phyloP scores from a whole-genome alignment of 495 filamentous ascomycete genomes.

The Immersiella caudata region DNA sequence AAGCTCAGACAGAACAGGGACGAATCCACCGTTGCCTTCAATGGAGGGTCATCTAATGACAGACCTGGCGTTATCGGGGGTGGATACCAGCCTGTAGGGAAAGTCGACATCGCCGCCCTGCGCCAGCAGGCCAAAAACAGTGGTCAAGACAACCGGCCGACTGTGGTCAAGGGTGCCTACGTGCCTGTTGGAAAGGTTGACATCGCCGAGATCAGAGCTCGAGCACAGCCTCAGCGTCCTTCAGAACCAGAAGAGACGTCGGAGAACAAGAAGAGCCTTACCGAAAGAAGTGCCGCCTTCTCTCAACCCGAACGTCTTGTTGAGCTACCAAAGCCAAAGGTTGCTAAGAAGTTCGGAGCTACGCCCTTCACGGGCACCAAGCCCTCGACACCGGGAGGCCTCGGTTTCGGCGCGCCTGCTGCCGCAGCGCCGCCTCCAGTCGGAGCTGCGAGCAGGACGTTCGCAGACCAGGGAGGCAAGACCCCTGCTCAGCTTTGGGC shows the following conservation, averaged over 20 bases:
- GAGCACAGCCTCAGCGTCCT: conserved; percentile 63
- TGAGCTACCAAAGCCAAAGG: conserved; percentile 88
- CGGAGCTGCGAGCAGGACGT: conserved; percentile 83
- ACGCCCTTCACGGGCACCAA: conserved; percentile 85
- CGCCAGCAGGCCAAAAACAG: conserved; percentile 73
- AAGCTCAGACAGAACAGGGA: conserved; percentile 71
- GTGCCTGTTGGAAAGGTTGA: conserved; percentile 94
- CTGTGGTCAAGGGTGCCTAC: conserved; percentile 85
- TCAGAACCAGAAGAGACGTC: conserved; percentile 48
- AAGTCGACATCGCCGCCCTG: conserved; percentile 92
- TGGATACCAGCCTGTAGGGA: conserved; percentile 94
- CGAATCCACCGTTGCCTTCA: conserved; percentile 60
- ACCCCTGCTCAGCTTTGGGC: conserved; percentile 97
- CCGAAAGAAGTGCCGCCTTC: conserved; percentile 70
- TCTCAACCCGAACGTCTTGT: conserved; percentile 77
- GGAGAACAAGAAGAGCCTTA: conserved; percentile 58
- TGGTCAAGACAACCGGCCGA: conserved; percentile 71
- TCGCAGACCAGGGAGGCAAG: conserved; percentile 93
- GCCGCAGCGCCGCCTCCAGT: conserved; percentile 59
- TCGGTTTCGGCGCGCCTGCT: conserved; percentile 57
- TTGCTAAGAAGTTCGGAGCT: conserved; percentile 78
- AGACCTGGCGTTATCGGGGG: conserved; percentile 76
- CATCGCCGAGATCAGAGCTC: conserved; percentile 86
- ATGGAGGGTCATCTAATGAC: conserved; percentile 39
- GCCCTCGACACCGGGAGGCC: conserved; percentile 72